Conservation (phyloP, 169 alveolate genomes). For the Babesia bovis region DNA sequence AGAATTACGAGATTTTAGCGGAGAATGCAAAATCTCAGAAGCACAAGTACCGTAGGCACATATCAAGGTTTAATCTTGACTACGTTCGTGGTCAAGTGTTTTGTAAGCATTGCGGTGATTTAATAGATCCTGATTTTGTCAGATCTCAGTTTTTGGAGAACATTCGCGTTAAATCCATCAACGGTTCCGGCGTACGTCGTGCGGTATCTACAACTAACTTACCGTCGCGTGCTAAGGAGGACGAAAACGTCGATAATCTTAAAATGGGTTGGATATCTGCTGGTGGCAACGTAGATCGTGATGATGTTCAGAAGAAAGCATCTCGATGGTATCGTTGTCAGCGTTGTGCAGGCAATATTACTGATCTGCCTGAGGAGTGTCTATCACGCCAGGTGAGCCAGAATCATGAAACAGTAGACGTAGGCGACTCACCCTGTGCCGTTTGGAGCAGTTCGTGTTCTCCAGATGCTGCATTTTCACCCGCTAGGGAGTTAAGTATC, state of each 20-base stretch:
- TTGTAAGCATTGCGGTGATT: slow-evolving; percentile 41
- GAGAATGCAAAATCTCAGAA: slow-evolving; percentile 74
- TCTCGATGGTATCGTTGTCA: slow-evolving; percentile 18
- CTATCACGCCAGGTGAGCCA: neutral
- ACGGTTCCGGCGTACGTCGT: neutral
- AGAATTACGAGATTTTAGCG: slow-evolving; percentile 70
- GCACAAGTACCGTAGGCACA: slow-evolving; percentile 72
- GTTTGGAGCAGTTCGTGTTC: neutral
- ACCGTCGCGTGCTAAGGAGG: neutral
- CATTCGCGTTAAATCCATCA: neutral
- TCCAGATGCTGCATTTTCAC: slow-evolving; percentile 4
- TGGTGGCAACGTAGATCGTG: no score
- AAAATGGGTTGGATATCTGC: neutral
- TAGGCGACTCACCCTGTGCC: neutral
- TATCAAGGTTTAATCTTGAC: slow-evolving; percentile 65
- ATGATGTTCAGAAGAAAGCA: neutral
- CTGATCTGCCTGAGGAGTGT: neutral
- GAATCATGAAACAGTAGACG: neutral
- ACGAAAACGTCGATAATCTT: neutral
- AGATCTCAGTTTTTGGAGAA: slow-evolving; percentile 25
- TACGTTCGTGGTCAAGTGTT: slow-evolving; percentile 29
- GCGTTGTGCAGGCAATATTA: neutral
- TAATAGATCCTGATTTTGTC: slow-evolving; percentile 26
- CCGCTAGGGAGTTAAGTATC: neutral
- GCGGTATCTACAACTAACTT: slow-evolving; percentile 17